These are phyloP conservation scores for Lasiosphaeria hispida DNA, from an alignment of 495 filamentous ascomycete genomes.

Conservation along the genomic window DNA sequence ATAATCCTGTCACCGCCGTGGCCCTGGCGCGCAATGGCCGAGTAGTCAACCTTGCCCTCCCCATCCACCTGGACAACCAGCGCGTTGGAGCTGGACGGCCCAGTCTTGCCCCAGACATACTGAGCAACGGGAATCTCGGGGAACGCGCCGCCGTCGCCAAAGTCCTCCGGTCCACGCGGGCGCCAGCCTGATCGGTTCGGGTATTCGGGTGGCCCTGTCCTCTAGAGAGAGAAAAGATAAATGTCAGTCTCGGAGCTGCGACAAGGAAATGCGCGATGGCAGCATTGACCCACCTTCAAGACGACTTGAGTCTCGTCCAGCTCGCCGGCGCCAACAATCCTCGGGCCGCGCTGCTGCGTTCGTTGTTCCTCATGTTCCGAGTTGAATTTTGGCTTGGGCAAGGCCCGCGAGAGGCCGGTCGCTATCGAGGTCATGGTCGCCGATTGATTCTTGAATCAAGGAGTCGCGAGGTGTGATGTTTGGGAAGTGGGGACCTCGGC, in stretches of 20 bases:
- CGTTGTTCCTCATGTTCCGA: conserved; percentile 81
- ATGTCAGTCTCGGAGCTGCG: conserved; percentile 18
- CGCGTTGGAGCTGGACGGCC: conserved; percentile 73
- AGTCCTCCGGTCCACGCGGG: conserved; percentile 82
- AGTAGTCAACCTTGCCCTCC: conserved; percentile 92
- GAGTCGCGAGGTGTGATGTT: conserved; percentile 16
- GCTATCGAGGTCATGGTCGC: conserved; percentile 67
- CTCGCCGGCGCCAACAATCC: conserved; percentile 72
- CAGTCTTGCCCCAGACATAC: conserved; percentile 89
- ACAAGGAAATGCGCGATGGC: neutral
- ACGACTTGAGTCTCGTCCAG: conserved; percentile 86
- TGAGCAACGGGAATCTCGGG: conserved; percentile 92
- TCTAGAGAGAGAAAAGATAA: conserved; percentile 42
- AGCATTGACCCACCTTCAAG: conserved; percentile 57
- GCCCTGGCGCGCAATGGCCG: conserved; percentile 89
- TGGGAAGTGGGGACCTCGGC: conserved; percentile 16
- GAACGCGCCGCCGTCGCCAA: conserved; percentile 94
- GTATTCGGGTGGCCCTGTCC: conserved; percentile 82
- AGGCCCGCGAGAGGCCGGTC: conserved; percentile 71
- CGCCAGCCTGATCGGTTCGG: conserved; percentile 83
- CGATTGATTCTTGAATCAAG: conserved; percentile 6
- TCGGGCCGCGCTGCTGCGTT: conserved; percentile 71
- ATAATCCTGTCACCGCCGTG: conserved; percentile 81
- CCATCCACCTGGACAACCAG: conserved; percentile 87
- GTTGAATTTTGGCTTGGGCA: conserved; percentile 87